Base-by-base conservation (phyloP, 257 asterid species). In the Penstemon davidsonii region DNA sequence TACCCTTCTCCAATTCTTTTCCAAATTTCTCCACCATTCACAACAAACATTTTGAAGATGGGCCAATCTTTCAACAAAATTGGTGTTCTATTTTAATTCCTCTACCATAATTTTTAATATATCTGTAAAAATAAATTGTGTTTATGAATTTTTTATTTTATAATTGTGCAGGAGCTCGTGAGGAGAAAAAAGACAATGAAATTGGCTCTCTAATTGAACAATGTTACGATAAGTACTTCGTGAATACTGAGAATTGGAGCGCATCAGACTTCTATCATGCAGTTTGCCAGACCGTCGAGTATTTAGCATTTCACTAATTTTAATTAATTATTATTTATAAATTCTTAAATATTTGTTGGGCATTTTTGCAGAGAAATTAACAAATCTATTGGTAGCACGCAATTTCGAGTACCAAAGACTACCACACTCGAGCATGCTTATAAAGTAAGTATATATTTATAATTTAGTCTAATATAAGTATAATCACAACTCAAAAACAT, bases 281-380 rank as follows among this genome's bases (percentile, higher is more conserved):
- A 12, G 67, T 90, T 43, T 88, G 92, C 82, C 75, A 58, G 69
- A 80, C 87, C 0, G 86, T 90, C 78, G 92, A 90, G 97, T 90
- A 82, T 44, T 43, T 56, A 6, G 50, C 3, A 49, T 70, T 18
- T 11, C 5, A 4, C 47, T 12, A 1, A 15, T 15, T 15, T 15
- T 15, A 15, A 15, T 15, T 15, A 15, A 45, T 19, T 38, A 58
- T 7, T 9, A 7, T 33, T 4, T 56, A 4, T 43, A 41, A 38
- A 11, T 45, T 25, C 2, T 15, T 45, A 64, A 15, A 0, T 25
- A 1, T 25, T 25, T 25, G 33, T 25, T 25, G 33, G 33, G 33
- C 33, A 54, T 62, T 10, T 58, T 58, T 60, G 3, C 77, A 88
- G 96, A 81, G 90, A 90, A 66, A 84, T 90, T 19, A 90, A 90